Evolutionary conservation across 2,329 filamentous ascomycete species (phyloP).

Genomic region (Diplodia mutila): DNA sequence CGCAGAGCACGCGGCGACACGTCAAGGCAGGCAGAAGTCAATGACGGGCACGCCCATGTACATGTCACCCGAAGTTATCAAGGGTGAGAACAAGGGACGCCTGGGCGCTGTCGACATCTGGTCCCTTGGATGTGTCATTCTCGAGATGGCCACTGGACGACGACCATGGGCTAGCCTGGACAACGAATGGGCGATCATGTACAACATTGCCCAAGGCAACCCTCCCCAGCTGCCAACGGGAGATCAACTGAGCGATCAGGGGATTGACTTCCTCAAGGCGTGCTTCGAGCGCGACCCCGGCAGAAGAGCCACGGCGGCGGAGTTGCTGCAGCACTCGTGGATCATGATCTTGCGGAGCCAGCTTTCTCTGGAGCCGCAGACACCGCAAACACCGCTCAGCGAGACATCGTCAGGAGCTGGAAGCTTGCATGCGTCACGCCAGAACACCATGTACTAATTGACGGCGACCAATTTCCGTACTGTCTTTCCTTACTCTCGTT

Average conservation of each 20-base stretch:
- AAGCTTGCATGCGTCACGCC: conserved; percentile 5
- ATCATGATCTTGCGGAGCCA: conserved; percentile 57
- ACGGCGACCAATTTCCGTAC: background rate
- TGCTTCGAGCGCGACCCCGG: conserved; percentile 87
- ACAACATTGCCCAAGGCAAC: conserved; percentile 98
- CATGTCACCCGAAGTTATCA: conserved; percentile 99
- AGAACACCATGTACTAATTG: conserved; percentile 16
- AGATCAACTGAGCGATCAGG: conserved; percentile 82
- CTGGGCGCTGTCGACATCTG: conserved; percentile 91
- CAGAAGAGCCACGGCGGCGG: conserved; percentile 78
- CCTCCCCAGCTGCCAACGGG: conserved; percentile 79
- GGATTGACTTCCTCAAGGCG: conserved; percentile 83
- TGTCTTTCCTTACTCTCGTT: background rate
- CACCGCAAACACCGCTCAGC: conserved; percentile 46
- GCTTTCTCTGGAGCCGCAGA: conserved; percentile 51
- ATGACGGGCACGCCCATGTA: conserved; percentile 99
- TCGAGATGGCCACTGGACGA: conserved; percentile 95
- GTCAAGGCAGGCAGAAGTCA: conserved; percentile 68
- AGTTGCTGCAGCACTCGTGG: conserved; percentile 94
- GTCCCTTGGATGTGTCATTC: conserved; percentile 94
- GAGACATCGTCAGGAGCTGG: conserved; percentile 28
- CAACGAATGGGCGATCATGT: conserved; percentile 99
- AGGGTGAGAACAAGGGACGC: conserved; percentile 73
- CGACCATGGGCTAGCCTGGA: conserved; percentile 94
- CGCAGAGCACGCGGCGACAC: conserved; percentile 60